phyloP scores from a whole-genome alignment of 2,329 filamentous ascomycete genomes.

The Fonsecaea pugnacius region DNA sequence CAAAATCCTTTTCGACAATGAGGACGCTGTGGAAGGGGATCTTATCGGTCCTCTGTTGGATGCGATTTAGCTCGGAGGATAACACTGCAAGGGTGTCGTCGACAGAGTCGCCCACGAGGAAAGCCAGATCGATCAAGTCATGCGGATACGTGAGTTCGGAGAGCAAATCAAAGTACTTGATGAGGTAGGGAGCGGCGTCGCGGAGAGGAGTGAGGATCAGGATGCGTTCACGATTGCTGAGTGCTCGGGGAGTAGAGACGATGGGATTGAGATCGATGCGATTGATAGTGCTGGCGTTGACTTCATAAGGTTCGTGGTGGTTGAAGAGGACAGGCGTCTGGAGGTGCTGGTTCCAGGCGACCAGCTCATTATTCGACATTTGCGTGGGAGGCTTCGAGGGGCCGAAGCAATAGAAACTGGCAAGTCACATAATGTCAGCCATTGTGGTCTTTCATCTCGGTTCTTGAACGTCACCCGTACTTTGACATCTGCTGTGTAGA shows the following conservation, averaged over 20 bases:
- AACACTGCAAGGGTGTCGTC: slow-evolving; percentile 92
- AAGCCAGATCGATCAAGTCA: slow-evolving; percentile 90
- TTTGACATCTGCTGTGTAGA: slow-evolving; percentile 88
- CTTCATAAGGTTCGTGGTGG: slow-evolving; percentile 82
- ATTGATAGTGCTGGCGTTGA: slow-evolving; percentile 79
- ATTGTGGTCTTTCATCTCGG: slow-evolving; percentile 1
- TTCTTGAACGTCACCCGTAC: slow-evolving; percentile 56
- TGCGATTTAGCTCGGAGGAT: slow-evolving; percentile 79
- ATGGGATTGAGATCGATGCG: slow-evolving; percentile 84
- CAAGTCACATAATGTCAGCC: slow-evolving; percentile 22
- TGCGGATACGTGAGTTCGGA: slow-evolving; percentile 91
- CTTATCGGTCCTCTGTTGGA: slow-evolving; percentile 79
- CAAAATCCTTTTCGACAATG: slow-evolving; percentile 92
- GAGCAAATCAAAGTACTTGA: slow-evolving; percentile 91
- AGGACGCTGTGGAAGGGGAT: slow-evolving; percentile 82
- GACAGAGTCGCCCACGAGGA: slow-evolving; percentile 86
- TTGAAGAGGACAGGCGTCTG: slow-evolving; percentile 96
- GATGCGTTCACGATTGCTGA: slow-evolving; percentile 80
- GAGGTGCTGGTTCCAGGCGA: slow-evolving; percentile 83
- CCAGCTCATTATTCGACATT: slow-evolving; percentile 89
- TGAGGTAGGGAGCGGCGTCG: slow-evolving; percentile 80
- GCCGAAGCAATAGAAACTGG: slow-evolving; percentile 95
- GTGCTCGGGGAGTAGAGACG: slow-evolving; percentile 76
- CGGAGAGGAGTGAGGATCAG: slow-evolving; percentile 91
- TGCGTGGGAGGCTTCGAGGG: slow-evolving; percentile 94